phyloP scores from a whole-genome alignment of 2,329 filamentous ascomycete genomes.

The Ophiostoma populinum region DNA sequence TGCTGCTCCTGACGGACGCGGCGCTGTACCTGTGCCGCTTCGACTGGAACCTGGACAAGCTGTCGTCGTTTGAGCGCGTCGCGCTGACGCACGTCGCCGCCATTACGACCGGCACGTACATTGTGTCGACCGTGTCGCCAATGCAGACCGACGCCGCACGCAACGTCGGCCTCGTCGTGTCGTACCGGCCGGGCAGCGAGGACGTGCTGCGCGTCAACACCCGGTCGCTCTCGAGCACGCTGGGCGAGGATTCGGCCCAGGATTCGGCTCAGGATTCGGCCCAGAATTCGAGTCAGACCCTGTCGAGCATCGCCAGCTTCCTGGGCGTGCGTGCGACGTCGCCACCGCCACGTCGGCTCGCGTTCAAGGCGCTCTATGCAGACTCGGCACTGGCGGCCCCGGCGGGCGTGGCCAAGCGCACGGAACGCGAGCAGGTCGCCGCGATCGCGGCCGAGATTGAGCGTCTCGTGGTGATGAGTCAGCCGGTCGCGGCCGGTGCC shows the following conservation, averaged over 20 bases:
- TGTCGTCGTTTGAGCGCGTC: conserved; percentile 78
- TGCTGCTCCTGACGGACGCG: conserved; percentile 69
- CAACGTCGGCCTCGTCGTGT: conserved; percentile 72
- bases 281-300: conserved; percentile 8
- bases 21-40: conserved; percentile 82
- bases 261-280: not conserved
- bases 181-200: conserved; percentile 53
- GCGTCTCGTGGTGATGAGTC: conserved; percentile 38
- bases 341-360: conserved; percentile 23
- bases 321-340: conserved; percentile 21
- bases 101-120: conserved; percentile 70
- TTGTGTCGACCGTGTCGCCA: conserved; percentile 70
- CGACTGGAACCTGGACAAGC: conserved; percentile 90
- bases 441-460: conserved; percentile 64
- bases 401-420: conserved; percentile 19
- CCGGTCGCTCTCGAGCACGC: conserved; percentile 47
- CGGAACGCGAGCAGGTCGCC: conserved; percentile 38
- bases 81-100: conserved; percentile 54
- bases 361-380: conserved; percentile 36
- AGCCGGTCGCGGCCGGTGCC: conserved; percentile 22
- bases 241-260: conserved; percentile 12
- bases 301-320: conserved; percentile 22
- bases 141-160: conserved; percentile 58
- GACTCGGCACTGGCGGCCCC: conserved; percentile 28
- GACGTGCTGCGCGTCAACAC: conserved; percentile 73